Conservation (phyloP, 441 rosid genomes). For the Gossypium gossypioides region DNA sequence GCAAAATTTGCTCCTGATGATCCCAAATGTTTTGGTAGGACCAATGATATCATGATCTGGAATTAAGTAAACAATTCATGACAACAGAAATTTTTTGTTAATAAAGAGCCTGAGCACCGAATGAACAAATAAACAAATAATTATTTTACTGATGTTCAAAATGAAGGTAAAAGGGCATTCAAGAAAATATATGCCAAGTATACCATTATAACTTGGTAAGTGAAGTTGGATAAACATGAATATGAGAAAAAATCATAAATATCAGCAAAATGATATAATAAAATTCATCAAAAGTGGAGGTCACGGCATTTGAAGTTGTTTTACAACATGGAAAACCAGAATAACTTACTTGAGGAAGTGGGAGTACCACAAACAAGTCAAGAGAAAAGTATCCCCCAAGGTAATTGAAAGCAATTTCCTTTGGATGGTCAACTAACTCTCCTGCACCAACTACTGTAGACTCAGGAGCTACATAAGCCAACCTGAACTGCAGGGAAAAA, state of each 20-base stretch:
- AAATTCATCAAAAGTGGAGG: not conserved
- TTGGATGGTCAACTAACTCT: slow-evolving; percentile 78
- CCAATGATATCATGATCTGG: slow-evolving; percentile 50
- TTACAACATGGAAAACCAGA: slow-evolving; percentile 5
- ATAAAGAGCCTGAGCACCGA: not conserved
- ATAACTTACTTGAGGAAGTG: slow-evolving; percentile 76
- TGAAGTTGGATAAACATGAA: not conserved
- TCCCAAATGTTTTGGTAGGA: slow-evolving; percentile 36
- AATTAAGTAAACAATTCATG: slow-evolving; percentile 7
- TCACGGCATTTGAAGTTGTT: slow-evolving; percentile 1
- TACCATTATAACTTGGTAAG: not conserved
- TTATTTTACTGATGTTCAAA: not conserved
- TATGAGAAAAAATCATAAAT: not conserved
- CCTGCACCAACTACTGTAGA: slow-evolving; percentile 80
- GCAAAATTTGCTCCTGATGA: slow-evolving; percentile 53
- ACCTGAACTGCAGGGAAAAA: slow-evolving; percentile 46
- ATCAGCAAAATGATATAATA: slow-evolving; percentile 3
- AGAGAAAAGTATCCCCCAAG: slow-evolving; percentile 43
- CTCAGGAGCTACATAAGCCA: slow-evolving; percentile 81
- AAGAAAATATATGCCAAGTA: not conserved
- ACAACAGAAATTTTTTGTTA: not conserved
- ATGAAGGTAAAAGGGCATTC: not conserved
- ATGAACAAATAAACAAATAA: not conserved
- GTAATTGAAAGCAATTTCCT: slow-evolving; percentile 55
- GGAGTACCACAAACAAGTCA: slow-evolving; percentile 55